Base-by-base conservation (phyloP, 169 alveolate species). In the Babesia bigemina region DNA sequence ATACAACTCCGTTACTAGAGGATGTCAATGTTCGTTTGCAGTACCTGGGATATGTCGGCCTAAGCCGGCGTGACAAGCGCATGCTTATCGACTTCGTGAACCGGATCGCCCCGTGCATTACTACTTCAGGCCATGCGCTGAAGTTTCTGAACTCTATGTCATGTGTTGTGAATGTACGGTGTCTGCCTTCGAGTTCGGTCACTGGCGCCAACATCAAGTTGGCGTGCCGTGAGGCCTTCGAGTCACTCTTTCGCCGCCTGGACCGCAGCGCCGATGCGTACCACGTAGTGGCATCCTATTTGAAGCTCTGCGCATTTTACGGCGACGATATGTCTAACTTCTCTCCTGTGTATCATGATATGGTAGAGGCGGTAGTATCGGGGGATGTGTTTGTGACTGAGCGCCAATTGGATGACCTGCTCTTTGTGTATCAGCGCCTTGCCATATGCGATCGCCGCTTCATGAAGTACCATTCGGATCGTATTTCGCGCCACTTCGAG, bases 291-390 rank as follows among this genome's bases (percentile, higher is more conserved):
- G 63, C 56, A 16, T 60, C 70, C 47, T 81, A 81, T 72, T 29
- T 70, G 56, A 71, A 75, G 48, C 65, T 81, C n/a, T 81, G 85
- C 45, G 71, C 78, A 12, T 76, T 76, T 28, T 81, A 71, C 36
- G 83, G 79, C 22, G 81, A 81, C 16, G 52, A 52, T 19, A 69
- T 75, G 14, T 63, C 45, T 14, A 56, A 52, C 22, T 61, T 81
- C n/a, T 48, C 76, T 22, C 53, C 70, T n/a, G 47, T 66, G 21
- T 83, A 83, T 50, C 75, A 74, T 21, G 11, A 16, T 19, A 45
- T 79, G 70, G 63, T 83, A 0, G 59, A 52, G 7, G 24, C 36
- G 13, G 19, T 83, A 16, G 63, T 63, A 11, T 56, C 73, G 19
- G 86, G 66, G 11, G 69, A 47, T n/a, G 58, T 75, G 47, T 65